Base-by-base conservation (phyloP, 169 alveolate species). In the Cryptosporidium canis region DNA sequence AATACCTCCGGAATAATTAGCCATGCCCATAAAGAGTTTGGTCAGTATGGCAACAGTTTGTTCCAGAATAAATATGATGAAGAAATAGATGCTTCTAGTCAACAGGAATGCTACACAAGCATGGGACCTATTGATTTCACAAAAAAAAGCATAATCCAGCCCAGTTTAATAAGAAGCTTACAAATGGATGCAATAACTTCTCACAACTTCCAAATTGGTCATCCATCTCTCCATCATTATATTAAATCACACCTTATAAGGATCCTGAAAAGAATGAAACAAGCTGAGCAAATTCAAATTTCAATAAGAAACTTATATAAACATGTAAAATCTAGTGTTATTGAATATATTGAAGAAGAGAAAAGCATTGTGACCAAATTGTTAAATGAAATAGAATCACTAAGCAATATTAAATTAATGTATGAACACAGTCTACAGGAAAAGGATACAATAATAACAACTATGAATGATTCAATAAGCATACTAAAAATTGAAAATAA, bases 401-500 rank as follows among this genome's bases (percentile, higher is more conserved):
- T 51, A 8, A 12, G 33, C 64, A 33, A 31, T 31, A 14, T 51
- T 11, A 70, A 70, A 29, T n/a, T 48, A 14, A 37, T 2, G 47
- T 58, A 29, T 29, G 18, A 70, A 48, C 33, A 6, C 24, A 55
- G 16, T 33, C 6, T 70, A 45, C 21, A 8, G 14, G 67, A 55
- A 21, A 70, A 70, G 18, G 64, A 70, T 18, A 3, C 16, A 14
- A 21, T 70, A 35, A 0, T 70, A 16, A 51, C 9, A 9, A 48
- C 47, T 29, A 29, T 70, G 8, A 55, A 35, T 53, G 53, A 29
- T 70, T 70, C 84, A 48, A 48, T 70, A 16, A n/a, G 53, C 11
- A 29, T 51, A 14, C n/a, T 51, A 33, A 70, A 70, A 18, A 51
- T 48, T 29, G 67, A 70, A 9, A 70, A 70, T 51, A 48, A 55